phyloP scores from a whole-genome alignment of 2,329 filamentous ascomycete species.

The Cercospora sp. region DNA sequence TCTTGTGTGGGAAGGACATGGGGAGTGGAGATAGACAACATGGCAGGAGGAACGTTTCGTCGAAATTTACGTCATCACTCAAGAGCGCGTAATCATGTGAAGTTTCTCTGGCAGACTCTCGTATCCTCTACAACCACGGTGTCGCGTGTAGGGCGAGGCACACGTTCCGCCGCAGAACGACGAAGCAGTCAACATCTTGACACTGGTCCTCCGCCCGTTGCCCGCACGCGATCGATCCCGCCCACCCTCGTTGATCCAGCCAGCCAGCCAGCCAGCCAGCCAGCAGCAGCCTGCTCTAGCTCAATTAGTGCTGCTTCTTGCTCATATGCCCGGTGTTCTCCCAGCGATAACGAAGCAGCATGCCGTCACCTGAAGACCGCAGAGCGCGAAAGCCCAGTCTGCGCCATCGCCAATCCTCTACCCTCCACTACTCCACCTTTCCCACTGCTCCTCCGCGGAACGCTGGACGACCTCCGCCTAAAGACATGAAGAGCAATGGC shows the following conservation, averaged over 20 bases:
- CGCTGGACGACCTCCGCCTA: conserved; percentile 55
- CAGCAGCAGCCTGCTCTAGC: conserved; percentile 1
- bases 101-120: not conserved
- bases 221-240: not conserved
- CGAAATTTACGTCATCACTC: not conserved
- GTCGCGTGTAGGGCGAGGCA: not conserved
- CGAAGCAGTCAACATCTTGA: not conserved
- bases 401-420: conserved; percentile 51
- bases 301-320: not conserved
- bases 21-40: too few species aligned
- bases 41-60: not conserved
- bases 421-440: conserved; percentile 76
- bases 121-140: not conserved
- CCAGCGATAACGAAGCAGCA: conserved; percentile 11
- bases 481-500: conserved; percentile 23
- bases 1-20: too few species aligned
- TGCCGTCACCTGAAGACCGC: conserved; percentile 14
- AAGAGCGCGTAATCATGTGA: not conserved
- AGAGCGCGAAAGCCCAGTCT: conserved; percentile 23
- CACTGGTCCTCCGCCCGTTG: not conserved
- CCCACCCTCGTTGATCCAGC: not conserved
- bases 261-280: not conserved
- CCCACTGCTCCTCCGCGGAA: conserved; percentile 71
- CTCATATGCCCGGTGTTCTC: conserved; percentile 11
- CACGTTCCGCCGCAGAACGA: not conserved